A percentile compares a stretch with the other conserved stretches of the same genome.
These are phyloP conservation scores for Annulohypoxylon maeteangense DNA, from an alignment of 495 filamentous ascomycete species.

Conservation along the genomic window DNA sequence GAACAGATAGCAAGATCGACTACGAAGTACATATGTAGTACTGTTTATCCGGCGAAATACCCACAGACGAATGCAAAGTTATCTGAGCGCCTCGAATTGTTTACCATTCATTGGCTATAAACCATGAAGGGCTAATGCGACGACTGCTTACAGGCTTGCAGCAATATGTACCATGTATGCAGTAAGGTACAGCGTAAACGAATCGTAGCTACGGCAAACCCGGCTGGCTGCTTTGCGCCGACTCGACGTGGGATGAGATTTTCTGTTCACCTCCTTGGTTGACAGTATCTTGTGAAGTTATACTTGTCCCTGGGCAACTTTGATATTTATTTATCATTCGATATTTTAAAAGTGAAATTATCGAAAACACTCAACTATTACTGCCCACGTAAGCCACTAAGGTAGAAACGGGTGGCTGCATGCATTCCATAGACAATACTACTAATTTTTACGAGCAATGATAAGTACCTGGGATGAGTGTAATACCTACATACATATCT, in stretches of 20 bases:
- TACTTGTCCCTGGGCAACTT: background rate
- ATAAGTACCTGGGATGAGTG: background rate
- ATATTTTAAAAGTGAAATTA: background rate
- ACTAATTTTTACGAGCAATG: background rate
- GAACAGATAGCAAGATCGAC: conserved; percentile 32
- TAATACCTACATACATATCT: background rate
- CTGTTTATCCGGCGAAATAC: conserved; percentile 44
- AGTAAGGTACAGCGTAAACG: conserved; percentile 26
- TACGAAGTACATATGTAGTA: background rate
- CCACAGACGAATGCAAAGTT: conserved; percentile 43
- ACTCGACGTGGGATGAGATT: conserved; percentile 23
- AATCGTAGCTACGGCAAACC: conserved; percentile 37
- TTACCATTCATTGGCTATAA: conserved; percentile 26
- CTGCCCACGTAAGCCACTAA: background rate
- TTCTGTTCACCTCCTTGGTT: conserved; percentile 1
- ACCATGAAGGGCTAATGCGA: conserved; percentile 34
- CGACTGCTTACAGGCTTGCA: conserved; percentile 42
- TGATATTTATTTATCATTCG: background rate
- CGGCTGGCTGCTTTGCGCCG: conserved; percentile 30
- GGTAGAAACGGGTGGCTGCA: background rate
- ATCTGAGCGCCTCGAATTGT: conserved; percentile 38
- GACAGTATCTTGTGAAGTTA: background rate
- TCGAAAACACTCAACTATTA: background rate
- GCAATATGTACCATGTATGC: conserved; percentile 10
- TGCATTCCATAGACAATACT: background rate